A percentile compares a stretch with the other conserved stretches of the same genome.
Conservation (phyloP, 768 basidiomycete genomes). For the Mycena haematopus region DNA sequence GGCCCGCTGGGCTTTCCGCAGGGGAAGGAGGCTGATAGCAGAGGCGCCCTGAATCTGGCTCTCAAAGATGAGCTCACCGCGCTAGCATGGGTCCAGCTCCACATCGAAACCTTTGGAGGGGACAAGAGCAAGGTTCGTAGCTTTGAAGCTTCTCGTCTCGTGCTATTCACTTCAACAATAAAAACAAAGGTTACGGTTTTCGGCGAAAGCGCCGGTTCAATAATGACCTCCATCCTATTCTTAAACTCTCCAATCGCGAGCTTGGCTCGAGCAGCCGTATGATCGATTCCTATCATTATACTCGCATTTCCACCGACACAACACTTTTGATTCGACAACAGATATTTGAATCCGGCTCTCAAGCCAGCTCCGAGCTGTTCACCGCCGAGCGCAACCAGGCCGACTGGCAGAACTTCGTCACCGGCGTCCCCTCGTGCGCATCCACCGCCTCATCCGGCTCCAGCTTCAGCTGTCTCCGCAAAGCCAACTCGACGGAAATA, state of each 20-base stretch:
- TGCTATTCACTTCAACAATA: not conserved
- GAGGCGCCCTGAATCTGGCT: constrained; percentile 46
- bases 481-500: constrained; percentile 39
- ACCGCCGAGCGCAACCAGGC: constrained; percentile 38
- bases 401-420: constrained; percentile 40
- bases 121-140: constrained; percentile 47
- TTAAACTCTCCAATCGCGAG: constrained; percentile 38
- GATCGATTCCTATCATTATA: not conserved
- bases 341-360: constrained; percentile 53
- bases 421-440: constrained; percentile 37
- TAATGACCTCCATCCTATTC: constrained; percentile 45
- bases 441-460: constrained; percentile 35
- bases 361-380: constrained; percentile 36
- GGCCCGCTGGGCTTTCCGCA: constrained; percentile 54
- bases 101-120: constrained; percentile 65
- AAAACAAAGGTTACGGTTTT: constrained; percentile 50
- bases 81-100: constrained; percentile 56
- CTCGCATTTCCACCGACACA: not conserved
- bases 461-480: constrained; percentile 40
- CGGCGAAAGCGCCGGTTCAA: constrained; percentile 58
- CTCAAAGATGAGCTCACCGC: constrained; percentile 48
- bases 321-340: constrained; percentile 17
- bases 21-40: constrained; percentile 43
- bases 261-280: constrained; percentile 41
- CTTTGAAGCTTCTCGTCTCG: no score